Percentiles rank a stretch among this genome's conserved stretches.
Evolutionary conservation across 2,329 filamentous ascomycete genomes (phyloP).

Genomic region (Pseudocercospora fijiensis): DNA sequence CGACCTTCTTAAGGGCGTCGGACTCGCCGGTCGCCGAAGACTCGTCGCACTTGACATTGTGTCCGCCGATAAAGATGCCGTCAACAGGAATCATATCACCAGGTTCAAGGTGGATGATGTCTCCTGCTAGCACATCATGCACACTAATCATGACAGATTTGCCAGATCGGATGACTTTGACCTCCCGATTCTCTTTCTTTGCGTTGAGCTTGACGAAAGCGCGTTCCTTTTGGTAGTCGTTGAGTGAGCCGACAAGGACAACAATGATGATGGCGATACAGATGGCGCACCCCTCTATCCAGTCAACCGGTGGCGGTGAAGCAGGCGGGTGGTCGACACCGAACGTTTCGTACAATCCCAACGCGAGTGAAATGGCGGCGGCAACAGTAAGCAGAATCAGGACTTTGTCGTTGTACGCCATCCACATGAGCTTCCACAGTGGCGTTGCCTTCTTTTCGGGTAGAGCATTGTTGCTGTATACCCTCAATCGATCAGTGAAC

Average conservation of each 20-base stretch:
- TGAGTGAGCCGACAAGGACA: slow-evolving; percentile 71
- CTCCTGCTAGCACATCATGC: slow-evolving; percentile 69
- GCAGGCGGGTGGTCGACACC: slow-evolving; percentile 51
- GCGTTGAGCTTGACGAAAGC: slow-evolving; percentile 78
- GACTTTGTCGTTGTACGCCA: slow-evolving; percentile 79
- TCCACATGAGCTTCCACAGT: slow-evolving; percentile 71
- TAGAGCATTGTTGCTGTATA: slow-evolving; percentile 68
- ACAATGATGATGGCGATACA: slow-evolving; percentile 74
- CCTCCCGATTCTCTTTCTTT: slow-evolving; percentile 71
- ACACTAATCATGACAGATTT: slow-evolving; percentile 67
- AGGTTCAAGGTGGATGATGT: slow-evolving; percentile 70
- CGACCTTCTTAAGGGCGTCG: slow-evolving; percentile 65
- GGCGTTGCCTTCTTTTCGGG: slow-evolving; percentile 69
- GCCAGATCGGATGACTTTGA: slow-evolving; percentile 74
- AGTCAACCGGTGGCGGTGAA: slow-evolving; percentile 56
- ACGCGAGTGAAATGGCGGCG: slow-evolving; percentile 69
- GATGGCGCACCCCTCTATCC: slow-evolving; percentile 82
- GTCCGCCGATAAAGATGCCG: slow-evolving; percentile 65
- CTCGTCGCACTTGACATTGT: slow-evolving; percentile 70
- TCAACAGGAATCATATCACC: slow-evolving; percentile 72
- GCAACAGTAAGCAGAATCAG: slow-evolving; percentile 69
- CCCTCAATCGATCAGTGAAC: slow-evolving; percentile 64
- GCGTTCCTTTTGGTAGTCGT: slow-evolving; percentile 79
- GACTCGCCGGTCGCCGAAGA: slow-evolving; percentile 76
- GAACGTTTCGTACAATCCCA: slow-evolving; percentile 66